These are phyloP conservation scores for Eucalyptus pauciflora DNA, from an alignment of 345 rosid species.

Conservation along the genomic window DNA sequence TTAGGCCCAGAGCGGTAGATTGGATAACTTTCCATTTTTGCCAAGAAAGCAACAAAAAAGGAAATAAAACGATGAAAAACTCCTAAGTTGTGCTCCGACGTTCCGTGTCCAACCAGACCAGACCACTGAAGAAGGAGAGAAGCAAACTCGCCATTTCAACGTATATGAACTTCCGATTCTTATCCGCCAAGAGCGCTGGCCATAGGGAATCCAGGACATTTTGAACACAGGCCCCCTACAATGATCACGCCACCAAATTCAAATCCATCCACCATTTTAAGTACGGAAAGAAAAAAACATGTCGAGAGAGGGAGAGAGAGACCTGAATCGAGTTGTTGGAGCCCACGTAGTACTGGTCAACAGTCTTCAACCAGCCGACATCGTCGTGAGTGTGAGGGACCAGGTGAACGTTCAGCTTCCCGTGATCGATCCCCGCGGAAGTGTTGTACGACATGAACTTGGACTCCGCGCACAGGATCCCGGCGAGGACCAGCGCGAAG, in stretches of 20 bases:
- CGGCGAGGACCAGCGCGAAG: constrained; percentile 8
- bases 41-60: background rate
- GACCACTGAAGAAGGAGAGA: background rate
- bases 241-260: background rate
- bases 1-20: background rate
- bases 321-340: constrained; percentile 98
- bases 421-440: constrained; percentile 58
- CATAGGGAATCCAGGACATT: constrained; percentile 89
- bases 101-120: background rate
- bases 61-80: background rate
- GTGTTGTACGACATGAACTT: constrained; percentile 79
- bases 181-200: constrained; percentile 80
- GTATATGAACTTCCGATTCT: constrained; percentile 78
- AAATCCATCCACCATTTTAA: background rate
- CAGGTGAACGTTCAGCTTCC: constrained; percentile 87
- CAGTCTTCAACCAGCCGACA: constrained; percentile 96
- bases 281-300: background rate
- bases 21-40: background rate
- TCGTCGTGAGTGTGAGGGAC: constrained; percentile 95
- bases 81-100: background rate
- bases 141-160: constrained; percentile 60
- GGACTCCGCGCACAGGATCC: constrained; percentile 33
- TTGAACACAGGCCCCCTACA: constrained; percentile 87
- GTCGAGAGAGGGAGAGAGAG: background rate
- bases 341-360: constrained; percentile 98